Evolutionary conservation across 2,329 filamentous ascomycete species (phyloP), one percentile per base, ranked within the genome.

Genomic region (Cladosporium austrohemisphaericum): DNA sequence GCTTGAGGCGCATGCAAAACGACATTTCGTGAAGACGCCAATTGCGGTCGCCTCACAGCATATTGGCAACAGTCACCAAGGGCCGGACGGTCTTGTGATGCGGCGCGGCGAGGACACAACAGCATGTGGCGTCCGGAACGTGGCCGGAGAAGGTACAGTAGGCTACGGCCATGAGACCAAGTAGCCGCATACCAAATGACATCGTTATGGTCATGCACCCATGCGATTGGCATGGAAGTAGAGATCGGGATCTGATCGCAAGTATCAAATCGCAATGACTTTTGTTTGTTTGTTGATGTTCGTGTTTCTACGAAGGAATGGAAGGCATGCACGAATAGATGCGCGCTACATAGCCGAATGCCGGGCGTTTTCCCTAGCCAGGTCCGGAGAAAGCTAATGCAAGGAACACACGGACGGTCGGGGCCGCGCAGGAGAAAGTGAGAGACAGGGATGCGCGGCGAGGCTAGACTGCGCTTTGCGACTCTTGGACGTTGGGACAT

Each of bases 381-480:
- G 18, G 25, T 35, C 18, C 11, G n/a, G n/a, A n/a, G n/a, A n/a
- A n/a, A 33, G 33, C 44, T 47, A 47, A 37, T 38, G 44, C 44
- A 47, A 47, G 44, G 44, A 38, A 47, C 44, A n/a, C n/a, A n/a
- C n/a, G n/a, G n/a, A 11, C 44, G 44, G 44, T 29, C 26, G 32
- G 20, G 33, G 23, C 44, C 44, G 44, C 7, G 18, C 33, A 38
- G 23, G 25, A 11, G 11, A n/a, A 25, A 19, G 33, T 29, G 25
- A 11, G 11, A n/a, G 33, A 19, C 44, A 38, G 19, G 33, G 33
- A 29, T 47, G 18, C 13, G 14, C 44, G 18, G 10, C 9, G n/a
- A 23, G 33, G 18, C 33, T 26, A 47, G 33, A 31, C 44, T 47
- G 23, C 32, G 25, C 25, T 33, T 25, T n/a, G n/a, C n/a, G 41